These are phyloP conservation scores for Cubamyces sp. DNA, from an alignment of 768 basidiomycete species.

Conservation along the genomic window DNA sequence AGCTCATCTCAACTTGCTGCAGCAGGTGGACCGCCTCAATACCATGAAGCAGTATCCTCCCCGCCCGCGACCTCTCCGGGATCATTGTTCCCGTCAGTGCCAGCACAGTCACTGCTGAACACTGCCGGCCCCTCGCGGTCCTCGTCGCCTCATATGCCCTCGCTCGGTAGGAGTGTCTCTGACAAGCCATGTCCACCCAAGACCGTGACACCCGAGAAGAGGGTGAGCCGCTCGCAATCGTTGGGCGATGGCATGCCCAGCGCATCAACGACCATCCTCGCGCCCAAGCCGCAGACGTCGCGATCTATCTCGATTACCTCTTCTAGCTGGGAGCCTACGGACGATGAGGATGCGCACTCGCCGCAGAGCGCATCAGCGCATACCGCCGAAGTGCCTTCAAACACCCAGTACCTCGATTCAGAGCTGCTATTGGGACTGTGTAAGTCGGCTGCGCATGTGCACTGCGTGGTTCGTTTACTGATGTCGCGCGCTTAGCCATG, in stretches of 20 bases:
- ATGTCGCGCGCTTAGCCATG: conserved; percentile 50
- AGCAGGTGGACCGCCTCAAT: conserved; percentile 14
- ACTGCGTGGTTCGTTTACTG: neutral
- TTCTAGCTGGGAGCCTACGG: conserved; percentile 1
- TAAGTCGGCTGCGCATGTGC: conserved; percentile 44
- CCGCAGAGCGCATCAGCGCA: neutral
- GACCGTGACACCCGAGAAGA: neutral
- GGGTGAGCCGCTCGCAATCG: conserved; percentile 20
- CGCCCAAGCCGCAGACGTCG: neutral
- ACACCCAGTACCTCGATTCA: conserved; percentile 30
- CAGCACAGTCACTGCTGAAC: neutral
- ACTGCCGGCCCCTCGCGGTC: neutral
- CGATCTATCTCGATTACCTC: conserved; percentile 7
- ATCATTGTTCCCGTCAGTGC: neutral
- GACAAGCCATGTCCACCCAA: conserved; percentile 20
- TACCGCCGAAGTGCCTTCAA: conserved; percentile 6
- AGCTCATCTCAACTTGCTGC: neutral
- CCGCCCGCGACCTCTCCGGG: conserved; percentile 1
- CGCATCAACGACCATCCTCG: neutral
- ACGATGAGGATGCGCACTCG: neutral
- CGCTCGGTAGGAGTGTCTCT: conserved; percentile 16
- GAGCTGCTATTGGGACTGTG: conserved; percentile 45
- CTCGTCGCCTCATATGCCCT: neutral
- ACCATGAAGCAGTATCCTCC: conserved; percentile 18
- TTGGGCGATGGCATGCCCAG: conserved; percentile 4